Percentiles rank a stretch among this genome's conserved stretches.
phyloP scores from a whole-genome alignment of 257 asterid genomes.

The Jaltomata sinuosa region DNA sequence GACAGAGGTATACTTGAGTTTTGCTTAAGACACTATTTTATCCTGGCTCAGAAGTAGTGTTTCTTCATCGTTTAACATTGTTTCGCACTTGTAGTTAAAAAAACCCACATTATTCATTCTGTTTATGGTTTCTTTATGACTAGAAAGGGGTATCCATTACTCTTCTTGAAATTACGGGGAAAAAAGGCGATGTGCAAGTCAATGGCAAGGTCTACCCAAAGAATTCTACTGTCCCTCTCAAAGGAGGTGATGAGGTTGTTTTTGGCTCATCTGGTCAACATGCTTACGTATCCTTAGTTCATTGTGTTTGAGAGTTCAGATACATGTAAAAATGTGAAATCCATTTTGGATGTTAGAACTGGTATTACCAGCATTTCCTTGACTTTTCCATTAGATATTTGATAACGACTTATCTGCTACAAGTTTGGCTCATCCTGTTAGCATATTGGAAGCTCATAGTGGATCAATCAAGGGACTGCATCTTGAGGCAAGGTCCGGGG shows the following conservation, averaged over 20 bases:
- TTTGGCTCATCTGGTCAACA: conserved; percentile 62
- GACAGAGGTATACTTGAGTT: conserved; percentile 36
- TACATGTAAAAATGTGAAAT: background rate
- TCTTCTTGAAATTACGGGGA: conserved; percentile 73
- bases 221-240: conserved; percentile 56
- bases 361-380: background rate
- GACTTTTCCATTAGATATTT: background rate
- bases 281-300: conserved; percentile 76
- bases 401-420: conserved; percentile 24
- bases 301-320: background rate
- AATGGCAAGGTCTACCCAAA: conserved; percentile 63
- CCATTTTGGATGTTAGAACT: background rate
- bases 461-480: conserved; percentile 62
- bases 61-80: background rate
- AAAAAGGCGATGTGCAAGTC: conserved; percentile 73
- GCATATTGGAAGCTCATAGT: conserved; percentile 59
- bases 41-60: background rate
- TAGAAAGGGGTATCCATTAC: conserved; percentile 57
- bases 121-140: conserved; percentile 2
- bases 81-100: background rate
- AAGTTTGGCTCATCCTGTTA: conserved; percentile 43
- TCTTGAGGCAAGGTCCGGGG: conserved; percentile 62
- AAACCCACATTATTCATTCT: background rate
- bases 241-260: conserved; percentile 81
- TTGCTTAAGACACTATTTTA: background rate